Conservation (phyloP, 2,329 filamentous ascomycete species). For the Grosmannia clavigera region DNA sequence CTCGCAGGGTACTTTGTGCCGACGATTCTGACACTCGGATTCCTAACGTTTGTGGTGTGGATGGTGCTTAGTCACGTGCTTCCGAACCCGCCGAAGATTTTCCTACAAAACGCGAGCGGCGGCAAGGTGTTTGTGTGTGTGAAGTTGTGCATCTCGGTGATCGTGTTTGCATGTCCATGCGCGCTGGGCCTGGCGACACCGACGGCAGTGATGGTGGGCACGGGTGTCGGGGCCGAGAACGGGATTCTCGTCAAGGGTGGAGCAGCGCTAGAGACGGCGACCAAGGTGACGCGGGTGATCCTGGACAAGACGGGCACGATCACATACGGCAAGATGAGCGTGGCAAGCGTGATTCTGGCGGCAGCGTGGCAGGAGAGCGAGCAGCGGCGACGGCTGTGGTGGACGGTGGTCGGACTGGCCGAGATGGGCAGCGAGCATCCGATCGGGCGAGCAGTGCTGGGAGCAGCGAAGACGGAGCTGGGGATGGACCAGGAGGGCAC, state of each 20-base stretch:
- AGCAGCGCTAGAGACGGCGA: conserved; percentile 79
- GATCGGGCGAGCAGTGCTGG: conserved; percentile 77
- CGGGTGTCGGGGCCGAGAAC: conserved; percentile 88
- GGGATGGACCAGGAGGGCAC: conserved; percentile 58
- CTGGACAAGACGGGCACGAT: conserved; percentile 95
- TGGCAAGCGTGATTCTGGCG: conserved; percentile 58
- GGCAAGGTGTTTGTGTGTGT: conserved; percentile 94
- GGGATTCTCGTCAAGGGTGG: conserved; percentile 98
- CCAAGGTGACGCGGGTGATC: conserved; percentile 79
- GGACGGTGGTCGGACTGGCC: conserved; percentile 88
- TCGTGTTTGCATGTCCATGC: conserved; percentile 95
- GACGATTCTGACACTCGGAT: conserved; percentile 69
- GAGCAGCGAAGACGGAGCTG: conserved; percentile 63
- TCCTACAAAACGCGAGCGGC: conserved; percentile 65
- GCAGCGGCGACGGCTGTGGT: conserved; percentile 69
- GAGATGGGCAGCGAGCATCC: conserved; percentile 96
- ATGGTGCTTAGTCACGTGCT: conserved; percentile 89
- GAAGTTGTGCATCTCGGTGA: conserved; percentile 95
- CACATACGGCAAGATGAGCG: conserved; percentile 90
- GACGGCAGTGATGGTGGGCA: conserved; percentile 97
- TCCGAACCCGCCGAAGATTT: conserved; percentile 75
- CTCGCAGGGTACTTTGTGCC: conserved; percentile 93
- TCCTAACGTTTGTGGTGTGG: conserved; percentile 80
- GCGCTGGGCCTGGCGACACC: conserved; percentile 92
- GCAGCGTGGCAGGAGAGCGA: conserved; percentile 57